Evolutionary conservation across 805 yeast species (phyloP), one percentile per base, ranked within the genome.

Genomic region (Starmera dryadoides): DNA sequence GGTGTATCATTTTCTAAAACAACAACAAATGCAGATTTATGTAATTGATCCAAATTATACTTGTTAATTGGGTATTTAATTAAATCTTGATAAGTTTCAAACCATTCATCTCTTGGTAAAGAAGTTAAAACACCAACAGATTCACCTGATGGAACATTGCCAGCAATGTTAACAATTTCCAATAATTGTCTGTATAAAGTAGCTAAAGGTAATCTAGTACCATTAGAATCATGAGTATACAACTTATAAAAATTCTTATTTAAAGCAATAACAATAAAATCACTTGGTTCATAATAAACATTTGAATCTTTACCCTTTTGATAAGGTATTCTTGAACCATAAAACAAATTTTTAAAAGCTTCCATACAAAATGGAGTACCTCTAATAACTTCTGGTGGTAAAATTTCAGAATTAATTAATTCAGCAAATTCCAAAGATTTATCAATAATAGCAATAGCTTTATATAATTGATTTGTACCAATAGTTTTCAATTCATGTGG

Each of bases 331-430:
- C 98, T 75, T 41, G 85, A 75, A 57, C 82, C 86, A 69, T 88
- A 86, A 71, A 91, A 91, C 95, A 91, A 83, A 67, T 78, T 76
- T 55, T 76, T 77, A 74, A 86, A 89, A 26, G 94, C 81, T 60
- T 86, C 88, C 98, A 91, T 91, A 64, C 97, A 91, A 57, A 78
- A 83, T n/a, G 97, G 95, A 47, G 69, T 69, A 38, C 79, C 81
- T 63, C 77, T 84, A 56, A 86, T 66, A 41, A 66, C 61, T 62
- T 91, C 98, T 4, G 96, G 86, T 41, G 81, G 86, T 50, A 91
- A 69, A 14, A 83, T 67, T 61, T 86, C 89, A 44, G 64, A 64
- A 56, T 83, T 91, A 41, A 87, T 71, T 36, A 72, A 57, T 42
- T 71, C 71, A 68, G 78, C 73, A 59, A 87, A 91, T 46, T 77